Base-by-base conservation (phyloP, 2,329 filamentous ascomycete species). In the Apiospora hydei region DNA sequence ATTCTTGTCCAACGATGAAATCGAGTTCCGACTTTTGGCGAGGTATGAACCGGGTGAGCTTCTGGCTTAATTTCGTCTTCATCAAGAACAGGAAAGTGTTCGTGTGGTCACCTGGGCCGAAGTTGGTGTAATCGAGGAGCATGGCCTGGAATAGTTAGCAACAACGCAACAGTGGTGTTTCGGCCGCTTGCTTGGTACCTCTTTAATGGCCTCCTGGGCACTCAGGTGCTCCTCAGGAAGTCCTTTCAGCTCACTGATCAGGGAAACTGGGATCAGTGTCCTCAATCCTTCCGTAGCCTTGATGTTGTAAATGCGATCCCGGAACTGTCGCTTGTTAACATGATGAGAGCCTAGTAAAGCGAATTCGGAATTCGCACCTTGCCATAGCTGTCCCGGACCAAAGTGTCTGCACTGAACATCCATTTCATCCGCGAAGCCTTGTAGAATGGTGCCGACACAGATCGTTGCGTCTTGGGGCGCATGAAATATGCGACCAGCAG, bases 51-150 rank as follows among this genome's bases (percentile, higher is more conserved):
- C 83, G 81, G 1, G 83, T 82, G 2, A 88, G 78, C 69, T 87
- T 86, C 70, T 87, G 85, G 0, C 85, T 84, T 64, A 87, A 78
- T 73, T 84, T 86, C 24, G 83, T 86, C 71, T 83, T 83, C 53
- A 88, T 77, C 21, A 88, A 77, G 2, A 83, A 77, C 0, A 84
- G 80, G 51, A 88, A 77, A 24, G 86, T 79, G 38, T 87, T 84
- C 26, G 81, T 81, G 51, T 88, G 84, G 70, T 81, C 81, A 21
- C 86, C 86, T 1, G 85, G 82, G 26, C 81, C 82, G 75, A 88
- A 87, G 69, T 86, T 84, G 26, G 86, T 88, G 77, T 87, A 88
- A 70, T 85, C 83, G 79, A 84, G 86, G 77, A 87, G 78, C 76
- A 88, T 83, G 3, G 86, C 86, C 85, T 87, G 67, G 57, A 64